phyloP scores from a whole-genome alignment of 2,329 filamentous ascomycete genomes.

The Stachybotrys echinatus region DNA sequence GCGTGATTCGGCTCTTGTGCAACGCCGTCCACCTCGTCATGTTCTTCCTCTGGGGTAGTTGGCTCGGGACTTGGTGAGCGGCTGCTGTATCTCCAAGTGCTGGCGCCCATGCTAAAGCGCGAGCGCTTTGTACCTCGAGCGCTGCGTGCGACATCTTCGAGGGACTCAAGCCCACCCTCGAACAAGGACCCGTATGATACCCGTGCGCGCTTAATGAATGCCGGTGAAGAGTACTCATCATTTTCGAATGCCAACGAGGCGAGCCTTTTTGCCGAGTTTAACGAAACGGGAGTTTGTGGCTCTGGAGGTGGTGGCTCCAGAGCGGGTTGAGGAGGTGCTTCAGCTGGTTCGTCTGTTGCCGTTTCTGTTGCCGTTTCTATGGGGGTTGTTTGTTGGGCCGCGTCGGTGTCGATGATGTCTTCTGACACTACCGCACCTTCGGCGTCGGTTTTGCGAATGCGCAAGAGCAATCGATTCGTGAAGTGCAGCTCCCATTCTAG shows the following conservation, averaged over 20 bases:
- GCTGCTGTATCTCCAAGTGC: constrained; percentile 69
- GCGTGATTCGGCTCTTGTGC: constrained; percentile 9
- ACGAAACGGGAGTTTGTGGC: constrained; percentile 10
- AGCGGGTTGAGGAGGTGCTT: not conserved
- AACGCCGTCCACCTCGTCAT: constrained; percentile 11
- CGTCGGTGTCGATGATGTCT: constrained; percentile 48
- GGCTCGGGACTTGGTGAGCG: constrained; percentile 66
- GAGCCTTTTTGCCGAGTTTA: constrained; percentile 23
- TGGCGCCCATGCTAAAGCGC: constrained; percentile 61
- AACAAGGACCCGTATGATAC: constrained; percentile 65
- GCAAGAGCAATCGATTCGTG: constrained; percentile 40
- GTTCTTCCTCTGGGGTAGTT: constrained; percentile 22
- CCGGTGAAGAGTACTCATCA: constrained; percentile 68
- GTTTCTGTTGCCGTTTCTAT: not conserved
- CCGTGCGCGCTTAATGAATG: constrained; percentile 68
- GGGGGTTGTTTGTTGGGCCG: constrained; percentile 3
- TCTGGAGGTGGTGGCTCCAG: not conserved
- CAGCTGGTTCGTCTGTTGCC: not conserved
- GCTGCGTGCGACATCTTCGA: constrained; percentile 63
- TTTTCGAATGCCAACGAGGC: constrained; percentile 29
- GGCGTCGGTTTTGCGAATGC: constrained; percentile 36
- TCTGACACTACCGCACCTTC: constrained; percentile 29
- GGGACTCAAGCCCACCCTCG: constrained; percentile 59
- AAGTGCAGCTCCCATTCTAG: constrained; percentile 57
- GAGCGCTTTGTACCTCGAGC: constrained; percentile 55